These are phyloP conservation scores for Leucocoprinus leucothites DNA, from an alignment of 768 basidiomycete species.

Conservation along the genomic window DNA sequence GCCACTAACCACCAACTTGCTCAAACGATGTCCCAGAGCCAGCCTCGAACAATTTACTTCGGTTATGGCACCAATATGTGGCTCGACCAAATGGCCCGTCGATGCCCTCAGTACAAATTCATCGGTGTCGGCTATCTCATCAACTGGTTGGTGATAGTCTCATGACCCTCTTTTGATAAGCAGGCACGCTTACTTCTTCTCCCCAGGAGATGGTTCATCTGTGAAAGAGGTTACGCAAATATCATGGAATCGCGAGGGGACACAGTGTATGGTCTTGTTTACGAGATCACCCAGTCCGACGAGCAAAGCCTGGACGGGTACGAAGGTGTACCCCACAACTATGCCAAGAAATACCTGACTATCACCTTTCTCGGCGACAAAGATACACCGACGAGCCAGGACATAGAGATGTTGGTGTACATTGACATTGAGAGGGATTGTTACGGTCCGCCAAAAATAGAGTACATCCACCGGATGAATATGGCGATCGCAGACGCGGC, in stretches of 20 bases:
- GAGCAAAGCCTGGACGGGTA: conserved; percentile 40
- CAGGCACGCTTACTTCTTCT: too few relatives aligned
- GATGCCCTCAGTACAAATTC: too few relatives aligned
- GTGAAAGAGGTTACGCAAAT: conserved; percentile 40
- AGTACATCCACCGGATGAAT: conserved; percentile 47
- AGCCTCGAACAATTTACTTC: too few relatives aligned
- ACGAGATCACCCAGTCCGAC: conserved; percentile 37
- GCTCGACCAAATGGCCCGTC: too few relatives aligned
- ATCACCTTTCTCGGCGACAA: conserved; percentile 20
- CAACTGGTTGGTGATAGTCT: too few relatives aligned
- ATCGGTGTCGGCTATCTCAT: too few relatives aligned
- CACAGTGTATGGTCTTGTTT: conserved; percentile 40
- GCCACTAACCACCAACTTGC: too few relatives aligned
- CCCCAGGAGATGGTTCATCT: conserved; percentile 37
- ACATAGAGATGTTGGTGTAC: conserved; percentile 35
- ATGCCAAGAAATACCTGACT: conserved; percentile 32
- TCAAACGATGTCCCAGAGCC: too few relatives aligned
- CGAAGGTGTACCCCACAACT: conserved; percentile 35
- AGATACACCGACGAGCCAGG: not conserved
- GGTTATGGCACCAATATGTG: too few relatives aligned
- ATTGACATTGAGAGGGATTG: conserved; percentile 32
- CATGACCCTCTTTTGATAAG: too few relatives aligned
- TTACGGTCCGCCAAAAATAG: conserved; percentile 30
- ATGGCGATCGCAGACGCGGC: conserved; percentile 40
- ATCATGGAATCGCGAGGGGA: conserved; percentile 38